These are phyloP conservation scores for Sugiyamaella novakii DNA, from an alignment of 1,139 yeast species.

Conservation along the genomic window DNA sequence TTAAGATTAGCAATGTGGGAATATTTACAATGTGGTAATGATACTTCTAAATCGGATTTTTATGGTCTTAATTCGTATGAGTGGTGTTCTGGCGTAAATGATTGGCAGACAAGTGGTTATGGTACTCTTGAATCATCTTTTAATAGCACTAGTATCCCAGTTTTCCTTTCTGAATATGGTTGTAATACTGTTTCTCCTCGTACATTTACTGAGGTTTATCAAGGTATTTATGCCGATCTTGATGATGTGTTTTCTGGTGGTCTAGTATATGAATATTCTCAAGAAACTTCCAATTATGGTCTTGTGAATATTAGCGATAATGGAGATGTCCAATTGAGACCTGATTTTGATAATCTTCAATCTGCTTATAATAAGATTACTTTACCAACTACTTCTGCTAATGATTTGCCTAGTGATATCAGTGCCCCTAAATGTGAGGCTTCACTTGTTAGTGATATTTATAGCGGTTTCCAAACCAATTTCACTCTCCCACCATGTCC, in stretches of 20 bases:
- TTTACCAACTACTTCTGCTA: slow-evolving; percentile 42
- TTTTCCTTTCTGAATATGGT: slow-evolving; percentile 89
- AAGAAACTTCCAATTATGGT: slow-evolving; percentile 71
- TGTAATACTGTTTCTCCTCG: slow-evolving; percentile 57
- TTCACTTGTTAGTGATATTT: slow-evolving; percentile 43
- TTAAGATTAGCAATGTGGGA: slow-evolving; percentile 76
- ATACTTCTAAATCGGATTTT: slow-evolving; percentile 75
- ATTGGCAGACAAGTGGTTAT: slow-evolving; percentile 73
- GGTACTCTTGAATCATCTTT: slow-evolving; percentile 57
- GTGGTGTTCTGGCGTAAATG: slow-evolving; percentile 72
- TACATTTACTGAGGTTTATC: slow-evolving; percentile 64
- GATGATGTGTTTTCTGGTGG: slow-evolving; percentile 70
- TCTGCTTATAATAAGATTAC: slow-evolving; percentile 47
- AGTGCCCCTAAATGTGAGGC: slow-evolving; percentile 47
- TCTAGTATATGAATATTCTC: slow-evolving; percentile 71
- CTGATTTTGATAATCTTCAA: slow-evolving; percentile 61
- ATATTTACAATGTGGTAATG: slow-evolving; percentile 72
- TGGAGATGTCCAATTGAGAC: slow-evolving; percentile 49
- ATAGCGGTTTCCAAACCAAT: slow-evolving; percentile 43
- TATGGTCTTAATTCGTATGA: slow-evolving; percentile 90
- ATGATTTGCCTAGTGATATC: slow-evolving; percentile 43
- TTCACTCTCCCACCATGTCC: slow-evolving; percentile 49
- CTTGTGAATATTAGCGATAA: slow-evolving; percentile 55
- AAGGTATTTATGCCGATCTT: slow-evolving; percentile 58
- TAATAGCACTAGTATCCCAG: slow-evolving; percentile 75